A percentile compares a stretch with the other conserved stretches of the same genome.
These are phyloP conservation scores for Eimeria acervulina DNA, from an alignment of 169 alveolate species.

Conservation along the genomic window DNA sequence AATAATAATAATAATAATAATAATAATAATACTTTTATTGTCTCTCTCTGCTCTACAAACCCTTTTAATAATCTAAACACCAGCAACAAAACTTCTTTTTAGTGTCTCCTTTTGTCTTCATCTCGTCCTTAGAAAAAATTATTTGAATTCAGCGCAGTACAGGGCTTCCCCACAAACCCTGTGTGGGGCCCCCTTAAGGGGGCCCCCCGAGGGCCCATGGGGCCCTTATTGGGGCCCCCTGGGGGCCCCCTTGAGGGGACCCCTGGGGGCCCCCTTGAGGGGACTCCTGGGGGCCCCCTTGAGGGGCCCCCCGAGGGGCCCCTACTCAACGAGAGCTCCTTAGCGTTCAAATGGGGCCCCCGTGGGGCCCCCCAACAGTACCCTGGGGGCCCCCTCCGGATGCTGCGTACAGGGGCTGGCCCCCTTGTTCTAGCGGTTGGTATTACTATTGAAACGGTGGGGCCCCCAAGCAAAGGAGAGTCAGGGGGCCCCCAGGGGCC, in stretches of 20 bases:
- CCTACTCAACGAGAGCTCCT: not conserved
- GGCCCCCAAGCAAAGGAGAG: not conserved
- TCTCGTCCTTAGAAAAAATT: not conserved
- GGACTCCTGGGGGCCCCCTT: too few relatives aligned
- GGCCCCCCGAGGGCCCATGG: not conserved
- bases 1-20: too few relatives aligned
- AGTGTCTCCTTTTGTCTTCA: not conserved
- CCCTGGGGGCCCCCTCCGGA: slow-evolving; percentile 52
- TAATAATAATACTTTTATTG: too few relatives aligned
- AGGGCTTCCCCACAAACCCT: not conserved
- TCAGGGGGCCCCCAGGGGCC: slow-evolving; percentile 1
- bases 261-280: slow-evolving; percentile 12
- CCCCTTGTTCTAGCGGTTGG: not conserved
- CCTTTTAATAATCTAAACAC: too few relatives aligned
- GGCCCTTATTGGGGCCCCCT: too few relatives aligned
- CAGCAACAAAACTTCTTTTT: too few relatives aligned
- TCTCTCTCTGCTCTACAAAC: too few relatives aligned
- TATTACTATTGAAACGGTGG: not conserved
- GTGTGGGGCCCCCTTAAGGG: not conserved
- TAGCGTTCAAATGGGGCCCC: not conserved
- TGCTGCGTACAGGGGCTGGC: not conserved
- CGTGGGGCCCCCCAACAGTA: not conserved
- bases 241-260: not conserved
- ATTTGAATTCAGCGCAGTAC: not conserved
- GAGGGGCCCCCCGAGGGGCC: slow-evolving; percentile 12